A percentile compares a stretch with the other conserved stretches of the same genome.
These are phyloP conservation scores for Albifimbria verrucaria DNA, from an alignment of 2,329 filamentous ascomycete genomes.

Conservation along the genomic window DNA sequence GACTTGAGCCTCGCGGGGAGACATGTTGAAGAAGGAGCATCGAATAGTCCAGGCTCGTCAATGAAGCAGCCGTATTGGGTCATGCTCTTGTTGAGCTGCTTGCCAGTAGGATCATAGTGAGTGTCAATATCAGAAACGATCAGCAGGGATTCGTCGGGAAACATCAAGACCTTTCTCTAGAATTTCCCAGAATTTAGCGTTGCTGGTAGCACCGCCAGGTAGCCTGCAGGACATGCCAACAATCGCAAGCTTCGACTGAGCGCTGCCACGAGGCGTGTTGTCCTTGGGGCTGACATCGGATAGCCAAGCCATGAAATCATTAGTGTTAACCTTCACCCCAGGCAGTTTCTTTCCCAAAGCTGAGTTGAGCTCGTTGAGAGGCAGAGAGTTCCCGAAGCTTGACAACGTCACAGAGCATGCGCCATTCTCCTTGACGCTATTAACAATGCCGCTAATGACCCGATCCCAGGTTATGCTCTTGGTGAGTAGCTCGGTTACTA, in stretches of 20 bases:
- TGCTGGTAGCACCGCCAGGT: slow-evolving; percentile 38
- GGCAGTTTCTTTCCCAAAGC: background rate
- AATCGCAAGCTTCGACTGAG: slow-evolving; percentile 67
- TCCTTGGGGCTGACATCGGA: background rate
- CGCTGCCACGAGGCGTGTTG: background rate
- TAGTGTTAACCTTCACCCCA: background rate
- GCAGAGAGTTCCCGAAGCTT: slow-evolving; percentile 5
- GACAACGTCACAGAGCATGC: background rate
- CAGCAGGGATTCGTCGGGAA: slow-evolving; percentile 58
- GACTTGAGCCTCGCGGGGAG: slow-evolving; percentile 70
- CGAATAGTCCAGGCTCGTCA: slow-evolving; percentile 69
- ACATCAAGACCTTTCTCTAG: slow-evolving; percentile 66
- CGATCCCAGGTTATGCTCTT: slow-evolving; percentile 8
- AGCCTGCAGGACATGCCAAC: slow-evolving; percentile 58
- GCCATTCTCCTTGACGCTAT: background rate
- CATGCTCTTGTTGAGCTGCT: slow-evolving; percentile 64
- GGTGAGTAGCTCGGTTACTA: slow-evolving; percentile 11
- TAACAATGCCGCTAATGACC: slow-evolving; percentile 7
- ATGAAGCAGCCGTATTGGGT: slow-evolving; percentile 69
- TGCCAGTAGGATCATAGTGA: slow-evolving; percentile 65
- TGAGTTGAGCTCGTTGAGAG: background rate
- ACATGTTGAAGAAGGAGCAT: slow-evolving; percentile 82
- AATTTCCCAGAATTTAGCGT: slow-evolving; percentile 59
- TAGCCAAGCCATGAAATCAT: background rate
- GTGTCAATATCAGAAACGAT: slow-evolving; percentile 66